phyloP scores from a whole-genome alignment of 345 rosid genomes.

The Zanthoxylum bungeanum region DNA sequence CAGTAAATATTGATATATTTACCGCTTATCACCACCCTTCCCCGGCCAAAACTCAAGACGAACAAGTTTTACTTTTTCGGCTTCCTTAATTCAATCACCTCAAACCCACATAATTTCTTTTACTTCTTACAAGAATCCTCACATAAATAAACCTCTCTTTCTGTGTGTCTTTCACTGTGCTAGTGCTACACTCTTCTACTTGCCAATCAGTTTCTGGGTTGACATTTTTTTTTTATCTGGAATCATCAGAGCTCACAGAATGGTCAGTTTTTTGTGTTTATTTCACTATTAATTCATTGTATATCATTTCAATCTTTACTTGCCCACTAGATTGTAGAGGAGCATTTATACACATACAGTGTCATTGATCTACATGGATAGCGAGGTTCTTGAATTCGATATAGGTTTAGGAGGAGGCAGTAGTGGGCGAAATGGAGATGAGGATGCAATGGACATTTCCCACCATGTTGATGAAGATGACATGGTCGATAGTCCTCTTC shows the following conservation, averaged over 20 bases:
- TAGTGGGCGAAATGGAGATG: constrained; percentile 30
- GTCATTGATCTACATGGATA: constrained; percentile 30
- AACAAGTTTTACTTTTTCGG: background rate
- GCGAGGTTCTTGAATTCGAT: constrained; percentile 49
- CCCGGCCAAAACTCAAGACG: too few relatives aligned
- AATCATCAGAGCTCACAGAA: background rate
- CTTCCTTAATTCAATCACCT: background rate
- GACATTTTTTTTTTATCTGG: background rate
- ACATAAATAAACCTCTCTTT: background rate
- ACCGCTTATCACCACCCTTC: too few relatives aligned
- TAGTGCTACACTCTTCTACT: background rate
- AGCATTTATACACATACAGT: background rate
- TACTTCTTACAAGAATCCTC: background rate
- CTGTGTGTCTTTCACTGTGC: background rate
- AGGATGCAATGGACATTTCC: constrained; percentile 31
- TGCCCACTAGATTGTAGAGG: background rate
- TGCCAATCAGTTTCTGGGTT: background rate
- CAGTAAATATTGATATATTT: too few relatives aligned
- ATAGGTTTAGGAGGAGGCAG: constrained; percentile 36
- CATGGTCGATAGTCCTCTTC: constrained; percentile 20
- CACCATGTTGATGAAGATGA: constrained; percentile 41
- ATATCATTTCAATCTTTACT: background rate
- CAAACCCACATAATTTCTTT: background rate
- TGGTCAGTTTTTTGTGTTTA: constrained; percentile 8
- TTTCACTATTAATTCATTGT: background rate